Conservation (phyloP, 768 basidiomycete genomes). For the Pisolithus orientalis region DNA sequence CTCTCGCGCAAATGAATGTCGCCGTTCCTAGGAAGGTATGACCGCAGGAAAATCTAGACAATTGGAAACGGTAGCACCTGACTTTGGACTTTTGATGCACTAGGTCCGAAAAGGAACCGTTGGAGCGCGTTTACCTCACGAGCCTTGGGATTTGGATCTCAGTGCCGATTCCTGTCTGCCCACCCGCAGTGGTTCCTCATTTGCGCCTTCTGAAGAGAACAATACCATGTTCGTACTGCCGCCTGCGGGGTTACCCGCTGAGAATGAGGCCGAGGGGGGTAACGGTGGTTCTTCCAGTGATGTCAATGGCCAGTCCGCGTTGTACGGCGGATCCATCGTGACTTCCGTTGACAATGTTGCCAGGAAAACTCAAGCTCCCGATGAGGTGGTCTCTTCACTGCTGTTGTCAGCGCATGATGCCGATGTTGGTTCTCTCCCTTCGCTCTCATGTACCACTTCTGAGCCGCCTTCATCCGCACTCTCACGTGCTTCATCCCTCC, state of each 20-base stretch:
- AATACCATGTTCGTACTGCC: not conserved
- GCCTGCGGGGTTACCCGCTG: not conserved
- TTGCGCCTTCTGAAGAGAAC: not conserved
- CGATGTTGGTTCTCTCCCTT: conserved; percentile 29
- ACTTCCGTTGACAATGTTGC: conserved; percentile 1
- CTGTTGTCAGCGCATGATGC: conserved; percentile 18
- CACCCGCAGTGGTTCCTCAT: not conserved
- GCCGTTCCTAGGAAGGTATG: conserved; percentile 33
- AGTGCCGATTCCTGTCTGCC: conserved; percentile 6
- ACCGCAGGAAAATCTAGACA: too few relatives aligned
- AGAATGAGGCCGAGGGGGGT: not conserved
- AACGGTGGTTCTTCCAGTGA: not conserved
- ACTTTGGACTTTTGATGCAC: too few relatives aligned
- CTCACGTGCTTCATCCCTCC: conserved; percentile 39
- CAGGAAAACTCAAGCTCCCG: conserved; percentile 1
- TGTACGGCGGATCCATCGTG: conserved; percentile 4
- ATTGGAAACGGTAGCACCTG: too few relatives aligned
- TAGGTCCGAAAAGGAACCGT: conserved; percentile 37
- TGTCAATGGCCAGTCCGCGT: conserved; percentile 4
- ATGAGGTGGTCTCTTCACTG: conserved; percentile 18
- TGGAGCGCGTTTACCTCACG: conserved; percentile 37
- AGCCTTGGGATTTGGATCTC: conserved; percentile 34
- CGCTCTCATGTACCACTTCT: conserved; percentile 26
- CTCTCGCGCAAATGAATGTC: conserved; percentile 32
- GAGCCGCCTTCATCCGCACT: conserved; percentile 31